Evolutionary conservation across 352 stramenopile species (phyloP).

Genomic region (Peronospora farinosa): DNA sequence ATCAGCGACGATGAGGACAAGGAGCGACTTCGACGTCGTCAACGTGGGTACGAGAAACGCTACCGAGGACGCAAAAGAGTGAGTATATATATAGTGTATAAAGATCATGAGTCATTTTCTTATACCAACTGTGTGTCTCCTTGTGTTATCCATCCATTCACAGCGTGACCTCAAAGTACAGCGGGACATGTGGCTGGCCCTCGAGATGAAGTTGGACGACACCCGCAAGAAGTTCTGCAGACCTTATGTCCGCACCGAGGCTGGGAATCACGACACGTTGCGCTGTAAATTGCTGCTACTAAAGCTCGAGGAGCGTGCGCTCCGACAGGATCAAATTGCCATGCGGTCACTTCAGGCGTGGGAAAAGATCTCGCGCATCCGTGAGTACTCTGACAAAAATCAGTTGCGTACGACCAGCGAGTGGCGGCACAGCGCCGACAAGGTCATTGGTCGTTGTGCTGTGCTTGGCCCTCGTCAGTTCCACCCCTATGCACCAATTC

Average conservation of each 20-base stretch:
- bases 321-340: slow-evolving; percentile 22
- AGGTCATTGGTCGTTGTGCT: slow-evolving; percentile 24
- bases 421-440: slow-evolving; percentile 34
- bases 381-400: slow-evolving; percentile 35
- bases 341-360: slow-evolving; percentile 21
- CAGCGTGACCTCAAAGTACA: slow-evolving; percentile 28
- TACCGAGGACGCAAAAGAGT: slow-evolving; percentile 40
- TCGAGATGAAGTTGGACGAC: slow-evolving; percentile 28
- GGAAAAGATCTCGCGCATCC: slow-evolving; percentile 30
- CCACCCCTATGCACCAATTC: slow-evolving; percentile 27
- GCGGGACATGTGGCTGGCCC: slow-evolving; percentile 25
- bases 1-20: slow-evolving; percentile 15
- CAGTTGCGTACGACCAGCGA: slow-evolving; percentile 26
- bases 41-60: slow-evolving; percentile 37
- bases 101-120: slow-evolving; percentile 4
- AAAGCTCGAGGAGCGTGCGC: slow-evolving; percentile 22
- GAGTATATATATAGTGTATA: slow-evolving; percentile 13
- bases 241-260: slow-evolving; percentile 12
- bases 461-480: slow-evolving; percentile 14
- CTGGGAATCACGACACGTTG: neutral
- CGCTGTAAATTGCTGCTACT: slow-evolving; percentile 17
- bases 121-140: slow-evolving; percentile 5
- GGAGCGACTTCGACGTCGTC: slow-evolving; percentile 31
- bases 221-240: slow-evolving; percentile 13
- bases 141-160: slow-evolving; percentile 5